Conservation (phyloP, 2,329 filamentous ascomycete genomes). For the Lithohypha guttulata region DNA sequence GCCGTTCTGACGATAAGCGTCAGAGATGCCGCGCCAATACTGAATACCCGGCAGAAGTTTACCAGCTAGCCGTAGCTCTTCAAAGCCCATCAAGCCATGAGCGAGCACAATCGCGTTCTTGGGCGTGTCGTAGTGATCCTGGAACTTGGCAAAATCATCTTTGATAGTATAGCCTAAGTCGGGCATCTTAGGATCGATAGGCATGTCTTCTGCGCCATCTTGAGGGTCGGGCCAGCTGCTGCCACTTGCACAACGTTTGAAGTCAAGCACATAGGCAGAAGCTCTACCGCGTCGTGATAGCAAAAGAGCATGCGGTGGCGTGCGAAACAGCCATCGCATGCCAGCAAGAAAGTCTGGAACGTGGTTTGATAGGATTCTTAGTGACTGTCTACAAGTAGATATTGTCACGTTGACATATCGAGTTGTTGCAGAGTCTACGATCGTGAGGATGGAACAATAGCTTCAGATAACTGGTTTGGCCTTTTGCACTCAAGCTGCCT, state of each 20-base stretch:
- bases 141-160: conserved; percentile 52
- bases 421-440: too few relatives aligned
- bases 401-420: too few relatives aligned
- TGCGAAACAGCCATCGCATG: conserved; percentile 5
- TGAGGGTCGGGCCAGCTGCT: background rate
- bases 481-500: too few relatives aligned
- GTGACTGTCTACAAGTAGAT: too few relatives aligned
- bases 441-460: too few relatives aligned
- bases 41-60: conserved; percentile 45
- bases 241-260: too few relatives aligned
- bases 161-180: conserved; percentile 44
- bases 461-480: too few relatives aligned
- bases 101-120: conserved; percentile 52
- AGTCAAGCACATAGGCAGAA: background rate
- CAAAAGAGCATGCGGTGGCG: background rate
- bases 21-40: conserved; percentile 55
- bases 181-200: conserved; percentile 11
- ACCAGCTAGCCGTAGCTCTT: conserved; percentile 48
- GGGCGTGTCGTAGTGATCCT: conserved; percentile 47
- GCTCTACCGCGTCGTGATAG: background rate
- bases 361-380: too few relatives aligned
- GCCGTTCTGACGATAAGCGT: conserved; percentile 45
- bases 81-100: conserved; percentile 56
- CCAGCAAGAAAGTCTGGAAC: too few relatives aligned
- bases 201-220: conserved; percentile 10